Evolutionary conservation across 495 filamentous ascomycete genomes (phyloP), one percentile per base, ranked within the genome.

Genomic region (Physcia stellaris): DNA sequence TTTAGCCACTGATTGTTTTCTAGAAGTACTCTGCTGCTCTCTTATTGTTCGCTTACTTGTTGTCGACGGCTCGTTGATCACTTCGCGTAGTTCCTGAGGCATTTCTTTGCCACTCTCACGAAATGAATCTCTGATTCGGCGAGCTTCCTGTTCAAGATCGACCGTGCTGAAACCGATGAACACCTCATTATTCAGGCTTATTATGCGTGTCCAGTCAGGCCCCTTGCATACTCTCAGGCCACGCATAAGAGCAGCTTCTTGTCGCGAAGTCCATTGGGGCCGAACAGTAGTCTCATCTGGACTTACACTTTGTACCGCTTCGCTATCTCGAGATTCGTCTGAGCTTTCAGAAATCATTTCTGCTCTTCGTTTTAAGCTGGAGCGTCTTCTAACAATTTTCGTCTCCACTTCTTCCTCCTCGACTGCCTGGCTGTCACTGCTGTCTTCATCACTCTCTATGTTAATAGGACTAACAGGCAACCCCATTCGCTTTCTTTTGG

Each of bases 401-500:
- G 26, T 7, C 26, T 7, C 26, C 7, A 28, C 26, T 28, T 28
- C 26, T 28, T 28, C 9, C 26, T 28, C 26, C 13, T 7, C 26
- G 7, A 7, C 26, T 13, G 26, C 7, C 13, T 28, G 26, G 26
- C 9, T 7, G 26, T 28, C 13, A 13, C 13, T 13, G 13, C 13
- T 28, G 13, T 28, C 26, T 28, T 28, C 26, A 13, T 28, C 26
- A 13, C 9, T 13, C 13, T 28, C 26, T 7, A 13, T 13, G 9
- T 28, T 13, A 7, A 28, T 28, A 7, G 26, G 26, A 28, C 54
- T 56, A 18, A 53, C 15, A 3, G 50, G 40, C 18, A 61, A 29
- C 2, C 61, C 60, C 9, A 62, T 41, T 35, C 45, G 58, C 27
- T 27, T 37, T 49, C 54, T 41, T 54, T 72, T 73, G 10, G 41